phyloP scores from a whole-genome alignment of 441 rosid genomes.

The Gossypium lobatum region DNA sequence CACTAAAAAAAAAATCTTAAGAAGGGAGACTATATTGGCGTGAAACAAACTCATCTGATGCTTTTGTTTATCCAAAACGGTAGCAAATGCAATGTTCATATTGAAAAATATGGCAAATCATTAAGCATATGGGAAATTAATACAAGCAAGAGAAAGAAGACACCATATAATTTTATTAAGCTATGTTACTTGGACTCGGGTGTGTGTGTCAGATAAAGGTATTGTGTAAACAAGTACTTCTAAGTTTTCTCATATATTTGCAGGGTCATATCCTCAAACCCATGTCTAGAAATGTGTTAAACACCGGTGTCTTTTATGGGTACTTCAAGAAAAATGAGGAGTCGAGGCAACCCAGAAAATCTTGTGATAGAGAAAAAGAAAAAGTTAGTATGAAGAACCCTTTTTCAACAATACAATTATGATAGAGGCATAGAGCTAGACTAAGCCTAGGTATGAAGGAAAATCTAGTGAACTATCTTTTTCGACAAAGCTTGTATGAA shows the following conservation, averaged over 20 bases:
- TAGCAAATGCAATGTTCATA: neutral
- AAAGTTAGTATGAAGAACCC: neutral
- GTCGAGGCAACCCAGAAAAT: neutral
- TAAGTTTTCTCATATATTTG: neutral
- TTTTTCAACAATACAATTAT: neutral
- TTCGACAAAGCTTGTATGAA: neutral
- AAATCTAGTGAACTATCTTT: neutral
- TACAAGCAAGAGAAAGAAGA: neutral
- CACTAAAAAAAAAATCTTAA: neutral
- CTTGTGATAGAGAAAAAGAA: neutral
- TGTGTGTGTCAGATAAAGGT: neutral
- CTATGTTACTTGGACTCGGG: neutral
- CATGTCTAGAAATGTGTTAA: neutral
- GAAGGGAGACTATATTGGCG: neutral
- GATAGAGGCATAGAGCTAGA: conserved; percentile 3
- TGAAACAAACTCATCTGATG: neutral
- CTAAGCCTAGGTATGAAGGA: neutral
- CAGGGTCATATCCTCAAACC: neutral
- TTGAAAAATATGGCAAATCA: neutral
- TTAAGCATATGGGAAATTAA: neutral
- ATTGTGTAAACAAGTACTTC: neutral
- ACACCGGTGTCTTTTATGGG: neutral
- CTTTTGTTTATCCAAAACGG: neutral
- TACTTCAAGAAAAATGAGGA: neutral
- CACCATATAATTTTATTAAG: neutral